A percentile compares a stretch with the other conserved stretches of the same genome.
phyloP scores from a whole-genome alignment of 768 basidiomycete genomes.

The Austroboletus eburneus region DNA sequence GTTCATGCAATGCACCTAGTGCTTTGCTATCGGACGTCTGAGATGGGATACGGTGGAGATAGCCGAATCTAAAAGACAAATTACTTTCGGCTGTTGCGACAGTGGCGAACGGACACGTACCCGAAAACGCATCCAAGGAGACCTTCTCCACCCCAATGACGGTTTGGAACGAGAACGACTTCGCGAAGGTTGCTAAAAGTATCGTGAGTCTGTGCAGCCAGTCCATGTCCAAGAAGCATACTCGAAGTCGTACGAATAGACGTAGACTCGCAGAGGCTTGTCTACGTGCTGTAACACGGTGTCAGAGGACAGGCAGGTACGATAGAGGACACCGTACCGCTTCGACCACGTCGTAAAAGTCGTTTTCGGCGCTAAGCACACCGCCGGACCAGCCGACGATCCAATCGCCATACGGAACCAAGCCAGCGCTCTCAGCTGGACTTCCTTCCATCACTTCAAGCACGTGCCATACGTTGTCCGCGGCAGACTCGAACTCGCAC shows the following conservation, averaged over 20 bases:
- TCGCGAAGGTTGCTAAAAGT: conserved; percentile 76
- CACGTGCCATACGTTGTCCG: conserved; percentile 98
- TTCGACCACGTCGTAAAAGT: conserved; percentile 96
- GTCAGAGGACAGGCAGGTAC: conserved; percentile 1
- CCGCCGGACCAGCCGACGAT: conserved; percentile 94
- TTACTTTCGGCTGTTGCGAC: conserved; percentile 2
- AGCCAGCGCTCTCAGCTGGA: conserved; percentile 93
- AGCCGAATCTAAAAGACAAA: conserved; percentile 62
- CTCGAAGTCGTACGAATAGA: conserved; percentile 98
- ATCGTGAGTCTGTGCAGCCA: conserved; percentile 9
- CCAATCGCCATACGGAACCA: conserved; percentile 85
- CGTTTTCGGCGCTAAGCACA: conserved; percentile 82
- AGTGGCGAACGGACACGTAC: conserved; percentile 40
- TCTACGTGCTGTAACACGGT: conserved; percentile 69
- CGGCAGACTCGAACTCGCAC: conserved; percentile 83
- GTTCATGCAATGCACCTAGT: conserved; percentile 53
- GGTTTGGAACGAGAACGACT: conserved; percentile 91
- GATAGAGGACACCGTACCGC: conserved; percentile 48
- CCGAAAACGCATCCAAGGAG: conserved; percentile 95
- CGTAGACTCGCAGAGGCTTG: conserved; percentile 89
- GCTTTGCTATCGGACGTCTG: conserved; percentile 56
- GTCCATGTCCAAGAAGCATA: conserved; percentile 37
- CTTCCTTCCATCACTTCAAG: conserved; percentile 94
- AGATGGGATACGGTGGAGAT: conserved; percentile 90
- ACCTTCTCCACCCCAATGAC: conserved; percentile 97